Base-by-base conservation (phyloP, 441 rosid species). In the Adansonia grandidieri region DNA sequence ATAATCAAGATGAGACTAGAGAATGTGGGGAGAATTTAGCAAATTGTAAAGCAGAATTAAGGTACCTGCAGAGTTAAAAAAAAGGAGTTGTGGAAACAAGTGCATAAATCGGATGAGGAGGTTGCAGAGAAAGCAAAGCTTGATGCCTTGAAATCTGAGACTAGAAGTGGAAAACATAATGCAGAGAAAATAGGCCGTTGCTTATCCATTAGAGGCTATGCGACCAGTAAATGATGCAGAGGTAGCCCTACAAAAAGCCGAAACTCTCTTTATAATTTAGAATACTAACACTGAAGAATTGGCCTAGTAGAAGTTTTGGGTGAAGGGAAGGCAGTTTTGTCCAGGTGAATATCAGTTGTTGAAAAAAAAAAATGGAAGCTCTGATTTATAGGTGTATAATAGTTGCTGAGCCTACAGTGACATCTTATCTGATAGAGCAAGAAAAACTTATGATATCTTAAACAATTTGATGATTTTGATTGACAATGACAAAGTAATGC, bases 161-260 rank as follows among this genome's bases (percentile, higher is more conserved):
- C 37, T 94, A 78, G 98, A 94, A 60, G 98, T 96, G 40, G 82
- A 96, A 19, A 91, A 91, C 78, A 84, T 94, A 77, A 96, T 96
- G 99, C 84, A 87, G 99, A 96, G 87, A 93, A 94, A 86, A 32
- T 32, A 32, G 37, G 99, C 98, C 75, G 97, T 94, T 82, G 99
- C 98, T 75, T 87, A 89, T 81, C 98, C 91, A 75, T 87, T 94
- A 45, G 97, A 92, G 85, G 97, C 97, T 80, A 79, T 90, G 42
- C 89, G 92, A 79, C 82, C 72, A 47, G 91, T 89, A 73, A 89
- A 82, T 74, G 98, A 92, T 80, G 94, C 95, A 9, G 96, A 94
- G 88, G 91, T 94, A 85, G 96, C 93, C 47, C 84, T 94, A 65
- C 90, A 85, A 80, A 92, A 82, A 82, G 90, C 88, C 60, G 97